These are phyloP conservation scores for Moesziomyces parantarcticus DNA, from an alignment of 1,284 basidiomycete genomes.

Conservation along the genomic window DNA sequence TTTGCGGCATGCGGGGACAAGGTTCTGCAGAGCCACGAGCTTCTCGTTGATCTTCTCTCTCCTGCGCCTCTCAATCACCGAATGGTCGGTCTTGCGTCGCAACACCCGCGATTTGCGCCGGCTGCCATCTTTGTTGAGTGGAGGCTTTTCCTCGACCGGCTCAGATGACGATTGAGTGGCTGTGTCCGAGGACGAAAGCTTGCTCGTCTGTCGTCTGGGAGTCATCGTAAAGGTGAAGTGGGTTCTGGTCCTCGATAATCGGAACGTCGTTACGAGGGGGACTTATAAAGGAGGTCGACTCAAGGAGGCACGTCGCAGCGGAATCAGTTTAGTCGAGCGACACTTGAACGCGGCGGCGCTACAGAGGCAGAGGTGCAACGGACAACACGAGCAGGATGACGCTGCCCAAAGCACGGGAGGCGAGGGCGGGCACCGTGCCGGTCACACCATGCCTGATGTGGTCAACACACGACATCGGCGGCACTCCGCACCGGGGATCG, in stretches of 20 bases:
- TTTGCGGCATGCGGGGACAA: conserved; percentile 62
- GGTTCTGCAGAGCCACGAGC: conserved; percentile 57
- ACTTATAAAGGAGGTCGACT: too few species aligned
- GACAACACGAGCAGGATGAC: too few species aligned
- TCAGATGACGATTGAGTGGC: background rate
- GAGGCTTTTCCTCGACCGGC: conserved; percentile 7
- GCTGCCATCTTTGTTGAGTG: conserved; percentile 45
- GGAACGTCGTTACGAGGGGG: too few species aligned
- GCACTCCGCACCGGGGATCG: background rate
- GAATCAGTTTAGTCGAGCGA: too few species aligned
- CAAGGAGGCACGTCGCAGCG: too few species aligned
- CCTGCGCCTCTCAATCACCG: conserved; percentile 64
- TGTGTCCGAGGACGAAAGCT: background rate
- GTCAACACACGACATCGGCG: conserved; percentile 39
- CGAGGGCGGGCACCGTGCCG: conserved; percentile 22
- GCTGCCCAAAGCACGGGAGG: background rate
- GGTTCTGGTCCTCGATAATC: too few species aligned
- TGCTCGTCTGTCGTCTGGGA: too few species aligned
- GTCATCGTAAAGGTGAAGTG: too few species aligned
- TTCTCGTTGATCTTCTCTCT: conserved; percentile 68
- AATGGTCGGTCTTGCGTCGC: conserved; percentile 65
- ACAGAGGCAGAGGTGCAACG: too few species aligned
- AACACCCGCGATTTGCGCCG: conserved; percentile 54
- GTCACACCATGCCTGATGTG: conserved; percentile 11
- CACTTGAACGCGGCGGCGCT: too few species aligned